Evolutionary conservation across 2,329 filamentous ascomycete species (phyloP), one percentile per base, ranked within the genome.

Genomic region (Stagonosporopsis cucurbitacearum): DNA sequence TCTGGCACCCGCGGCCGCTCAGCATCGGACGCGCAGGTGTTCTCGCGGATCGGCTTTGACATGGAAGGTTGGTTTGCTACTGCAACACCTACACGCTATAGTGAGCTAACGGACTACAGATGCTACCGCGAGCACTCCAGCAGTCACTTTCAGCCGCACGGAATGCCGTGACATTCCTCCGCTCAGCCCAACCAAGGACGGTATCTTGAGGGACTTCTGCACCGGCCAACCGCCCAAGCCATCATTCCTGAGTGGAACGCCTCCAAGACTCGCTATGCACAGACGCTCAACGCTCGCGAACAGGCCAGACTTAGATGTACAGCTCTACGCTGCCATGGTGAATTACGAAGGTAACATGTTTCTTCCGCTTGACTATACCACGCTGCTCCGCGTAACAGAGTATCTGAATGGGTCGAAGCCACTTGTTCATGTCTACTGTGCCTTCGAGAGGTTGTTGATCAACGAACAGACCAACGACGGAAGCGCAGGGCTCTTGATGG

Each of bases 361-460:
- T 11, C 59, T 66, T 9, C 62, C 60, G 2, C 43, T 68, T 6
- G 43, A 58, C 13, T 22, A 39, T 0, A 9, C 26, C 22, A 62
- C 50, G 0, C n/a, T 65, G 3, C 51, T 48, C 17, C 45, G 12
- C 4, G 39, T 68, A 1, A 58, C 53, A 0, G 43, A 48, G 8
- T 59, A 56, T 48, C 54, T 47, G n/a, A 64, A 60, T 12, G 59
- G 59, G 3, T 33, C 37, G 5, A 61, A 61, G 41, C 59, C 64
- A 2, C 26, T 65, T 22, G 58, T 59, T 3, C 30, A 64, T 13
- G 39, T 26, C 13, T 50, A 26, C 19, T 48, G 25, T 23, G 37
- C 59, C n/a, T 68, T 65, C 36, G 30, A 50, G 22, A 51, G 51
- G 25, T 37, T 68, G 32, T 22, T 65, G 11, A 50, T 68, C 40